Percentiles rank a stretch among this genome's conserved stretches.
phyloP scores from a whole-genome alignment of 2,329 filamentous ascomycete genomes.

The Penicillium janthinellum region DNA sequence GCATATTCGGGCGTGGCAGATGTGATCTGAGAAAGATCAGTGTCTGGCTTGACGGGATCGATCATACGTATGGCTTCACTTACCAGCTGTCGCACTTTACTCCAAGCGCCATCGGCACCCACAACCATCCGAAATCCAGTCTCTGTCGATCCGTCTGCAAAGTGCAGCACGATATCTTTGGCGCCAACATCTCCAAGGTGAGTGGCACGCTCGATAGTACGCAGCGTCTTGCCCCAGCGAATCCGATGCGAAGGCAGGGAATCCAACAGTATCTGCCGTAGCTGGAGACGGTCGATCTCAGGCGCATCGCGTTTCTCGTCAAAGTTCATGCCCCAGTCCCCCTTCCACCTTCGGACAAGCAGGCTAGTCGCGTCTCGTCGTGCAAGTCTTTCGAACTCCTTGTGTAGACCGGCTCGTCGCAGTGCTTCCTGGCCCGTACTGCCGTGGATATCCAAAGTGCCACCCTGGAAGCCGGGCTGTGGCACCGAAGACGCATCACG shows the following conservation, averaged over 20 bases:
- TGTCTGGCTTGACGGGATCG: neutral
- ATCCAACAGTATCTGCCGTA: slow-evolving; percentile 40
- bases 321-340: neutral
- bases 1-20: slow-evolving; percentile 37
- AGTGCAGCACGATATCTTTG: slow-evolving; percentile 21
- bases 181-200: neutral
- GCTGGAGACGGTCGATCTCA: slow-evolving; percentile 44
- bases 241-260: slow-evolving; percentile 37
- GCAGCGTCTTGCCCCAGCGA: slow-evolving; percentile 35
- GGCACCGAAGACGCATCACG: slow-evolving; percentile 11
- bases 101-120: slow-evolving; percentile 54
- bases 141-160: slow-evolving; percentile 34
- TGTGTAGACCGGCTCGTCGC: slow-evolving; percentile 22
- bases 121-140: slow-evolving; percentile 49
- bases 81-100: slow-evolving; percentile 39
- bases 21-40: slow-evolving; percentile 32
- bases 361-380: slow-evolving; percentile 19
- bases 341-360: slow-evolving; percentile 9
- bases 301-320: slow-evolving; percentile 36
- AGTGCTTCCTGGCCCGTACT: slow-evolving; percentile 24
- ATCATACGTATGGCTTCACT: neutral
- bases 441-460: slow-evolving; percentile 25
- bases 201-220: slow-evolving; percentile 15
- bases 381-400: slow-evolving; percentile 21
- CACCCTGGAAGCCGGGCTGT: slow-evolving; percentile 19